Percentiles rank a stretch among this genome's conserved stretches.
Evolutionary conservation across 768 basidiomycete species (phyloP).

Genomic region (Filobasidium floriforme): DNA sequence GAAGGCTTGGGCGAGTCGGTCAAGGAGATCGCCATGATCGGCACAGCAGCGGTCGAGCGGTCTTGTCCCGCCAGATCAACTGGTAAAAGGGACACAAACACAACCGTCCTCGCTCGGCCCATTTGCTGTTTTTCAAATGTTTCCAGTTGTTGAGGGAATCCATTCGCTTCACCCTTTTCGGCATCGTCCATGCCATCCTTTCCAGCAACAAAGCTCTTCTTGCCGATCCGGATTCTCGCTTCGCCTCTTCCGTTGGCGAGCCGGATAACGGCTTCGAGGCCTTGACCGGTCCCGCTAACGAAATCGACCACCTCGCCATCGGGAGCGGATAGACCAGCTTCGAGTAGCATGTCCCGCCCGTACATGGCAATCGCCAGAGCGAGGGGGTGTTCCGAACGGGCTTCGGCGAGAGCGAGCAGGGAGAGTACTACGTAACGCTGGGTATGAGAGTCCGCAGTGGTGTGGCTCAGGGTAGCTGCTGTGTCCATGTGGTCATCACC

Average conservation of each 20-base stretch:
- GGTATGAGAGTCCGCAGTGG: slow-evolving; percentile 33
- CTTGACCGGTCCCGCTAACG: slow-evolving; percentile 81
- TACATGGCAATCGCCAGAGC: slow-evolving; percentile 84
- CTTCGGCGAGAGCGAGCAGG: slow-evolving; percentile 78
- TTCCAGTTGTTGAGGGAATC: slow-evolving; percentile 56
- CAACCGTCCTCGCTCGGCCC: slow-evolving; percentile 67
- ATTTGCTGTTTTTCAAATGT: slow-evolving; percentile 67
- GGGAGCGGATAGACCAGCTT: slow-evolving; percentile 47
- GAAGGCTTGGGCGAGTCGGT: slow-evolving; percentile 81
- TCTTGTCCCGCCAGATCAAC: slow-evolving; percentile 24
- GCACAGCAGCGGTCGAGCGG: slow-evolving; percentile 43
- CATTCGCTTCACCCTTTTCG: slow-evolving; percentile 25
- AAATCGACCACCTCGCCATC: slow-evolving; percentile 63
- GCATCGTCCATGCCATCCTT: slow-evolving; percentile 4
- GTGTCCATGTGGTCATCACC: slow-evolving; percentile 32
- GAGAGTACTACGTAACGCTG: slow-evolving; percentile 54
- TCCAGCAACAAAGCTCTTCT: slow-evolving; percentile 56
- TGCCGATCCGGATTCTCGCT: slow-evolving; percentile 58
- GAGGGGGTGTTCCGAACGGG: slow-evolving; percentile 89
- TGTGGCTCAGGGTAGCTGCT: slow-evolving; percentile 31
- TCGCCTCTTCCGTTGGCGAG: slow-evolving; percentile 47
- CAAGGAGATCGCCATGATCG: slow-evolving; percentile 65
- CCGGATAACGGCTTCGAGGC: slow-evolving; percentile 64
- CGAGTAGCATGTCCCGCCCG: slow-evolving; percentile 49
- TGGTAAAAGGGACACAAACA: slow-evolving; percentile 64